Evolutionary conservation across 805 yeast species (phyloP), one percentile per base, ranked within the genome.

Genomic region (Candida germanica): DNA sequence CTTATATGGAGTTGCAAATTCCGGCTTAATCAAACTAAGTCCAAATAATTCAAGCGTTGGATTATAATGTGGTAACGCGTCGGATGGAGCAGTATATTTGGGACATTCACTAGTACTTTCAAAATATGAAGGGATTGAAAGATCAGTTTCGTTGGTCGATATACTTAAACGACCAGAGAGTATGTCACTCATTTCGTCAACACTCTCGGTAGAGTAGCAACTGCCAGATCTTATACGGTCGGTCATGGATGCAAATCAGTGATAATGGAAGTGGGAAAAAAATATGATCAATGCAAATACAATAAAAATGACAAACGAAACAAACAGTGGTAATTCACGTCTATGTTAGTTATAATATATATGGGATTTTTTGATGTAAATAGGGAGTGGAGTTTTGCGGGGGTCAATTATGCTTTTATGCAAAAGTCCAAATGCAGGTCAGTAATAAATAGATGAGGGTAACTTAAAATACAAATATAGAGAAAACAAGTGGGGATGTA

Each of bases 1-100:
- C 35, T 56, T 61, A 49, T 57, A 67, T 0, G 73, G 73, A 2
- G 69, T 59, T 5, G 42, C 40, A 34, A 64, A 61, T 47, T 67
- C 73, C 12, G 57, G 53, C 29, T 64, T 59, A 24, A 59, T 36
- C 21, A 66, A 48, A 5, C 61, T 46, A 13, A 62, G 31, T 3
- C 73, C 71, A 42, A 49, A 60, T 31, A 42, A 53, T 29, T 56
- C 54, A 7, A 63, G 42, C 6, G 68, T 49, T 7, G 70, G 58
- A 8, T 47, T 31, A 39, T 67, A 67, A 0, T 18, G 25, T 0
- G 72, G 72, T 7, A 54, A 42, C 6, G 31, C 32, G 16, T 63
- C 69, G 3, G 13, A 33, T 2, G 57, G 49, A 15, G 27, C 29
- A 1, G 50, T 16, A 39, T 61, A 62, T 6, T 29, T 33, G 5